These are phyloP conservation scores for Claviceps lovelessii DNA, from an alignment of 2,329 filamentous ascomycete genomes.

Conservation along the genomic window DNA sequence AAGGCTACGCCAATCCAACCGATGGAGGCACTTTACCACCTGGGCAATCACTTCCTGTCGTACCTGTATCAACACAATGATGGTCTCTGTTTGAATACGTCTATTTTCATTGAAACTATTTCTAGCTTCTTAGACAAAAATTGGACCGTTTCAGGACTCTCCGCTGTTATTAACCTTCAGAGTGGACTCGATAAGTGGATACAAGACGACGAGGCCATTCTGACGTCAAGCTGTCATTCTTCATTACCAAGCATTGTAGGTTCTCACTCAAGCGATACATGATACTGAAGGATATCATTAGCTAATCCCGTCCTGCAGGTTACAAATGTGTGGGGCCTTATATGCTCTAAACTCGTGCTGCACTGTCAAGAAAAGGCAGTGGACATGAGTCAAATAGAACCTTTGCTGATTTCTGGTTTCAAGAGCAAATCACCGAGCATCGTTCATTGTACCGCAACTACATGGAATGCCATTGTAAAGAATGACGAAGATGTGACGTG, in stretches of 20 bases:
- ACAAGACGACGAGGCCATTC: conserved; percentile 35
- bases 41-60: conserved; percentile 38
- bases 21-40: conserved; percentile 51
- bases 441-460: conserved; percentile 34
- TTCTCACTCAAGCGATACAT: not conserved
- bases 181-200: conserved; percentile 49
- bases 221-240: conserved; percentile 27
- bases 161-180: conserved; percentile 47
- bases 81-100: conserved; percentile 16
- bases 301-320: conserved; percentile 13
- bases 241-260: conserved; percentile 27
- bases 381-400: conserved; percentile 39
- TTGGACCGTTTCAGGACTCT: conserved; percentile 14
- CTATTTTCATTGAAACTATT: conserved; percentile 9
- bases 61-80: conserved; percentile 37
- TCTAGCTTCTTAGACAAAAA: conserved; percentile 22
- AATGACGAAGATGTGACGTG: conserved; percentile 45
- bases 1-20: conserved; percentile 41
- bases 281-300: not conserved
- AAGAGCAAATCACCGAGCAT: conserved; percentile 40
- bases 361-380: conserved; percentile 23
- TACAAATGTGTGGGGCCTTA: conserved; percentile 30
- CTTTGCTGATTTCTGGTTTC: conserved; percentile 40
- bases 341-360: conserved; percentile 27
- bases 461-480: conserved; percentile 61